Evolutionary conservation across 176 grass and related monocot genomes (phyloP).

Genomic region (Avena sativa): DNA sequence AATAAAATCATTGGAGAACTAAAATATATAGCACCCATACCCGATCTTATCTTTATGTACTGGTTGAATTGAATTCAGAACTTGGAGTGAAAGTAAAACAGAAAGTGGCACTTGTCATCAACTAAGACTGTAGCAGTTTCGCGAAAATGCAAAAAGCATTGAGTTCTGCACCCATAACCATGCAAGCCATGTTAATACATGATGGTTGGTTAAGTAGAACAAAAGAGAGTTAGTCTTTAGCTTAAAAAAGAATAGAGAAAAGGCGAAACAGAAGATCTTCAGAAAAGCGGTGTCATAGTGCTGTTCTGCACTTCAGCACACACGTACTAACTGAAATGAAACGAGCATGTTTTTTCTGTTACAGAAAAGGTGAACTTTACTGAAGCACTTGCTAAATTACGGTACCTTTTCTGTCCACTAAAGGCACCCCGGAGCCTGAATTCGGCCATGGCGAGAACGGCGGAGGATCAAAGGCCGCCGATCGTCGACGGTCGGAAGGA

Average conservation of each 20-base stretch:
- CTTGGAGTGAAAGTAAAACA: neutral
- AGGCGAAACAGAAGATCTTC: neutral
- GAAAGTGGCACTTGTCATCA: neutral
- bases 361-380: neutral
- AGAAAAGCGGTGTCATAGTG: neutral
- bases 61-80: constrained; percentile 15
- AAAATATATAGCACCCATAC: neutral
- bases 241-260: neutral
- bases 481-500: neutral
- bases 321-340: neutral
- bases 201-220: neutral
- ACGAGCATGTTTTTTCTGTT: neutral
- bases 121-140: neutral
- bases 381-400: neutral
- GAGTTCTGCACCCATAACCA: neutral
- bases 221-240: neutral
- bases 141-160: too few species aligned
- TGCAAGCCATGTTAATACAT: neutral
- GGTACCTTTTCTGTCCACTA: neutral
- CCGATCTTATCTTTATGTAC: too few species aligned
- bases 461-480: neutral
- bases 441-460: neutral
- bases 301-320: constrained; percentile 1
- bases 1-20: neutral
- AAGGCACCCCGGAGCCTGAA: constrained; percentile 34